Conservation (phyloP, 805 yeast species). For the Kodamaea fukazawae region DNA sequence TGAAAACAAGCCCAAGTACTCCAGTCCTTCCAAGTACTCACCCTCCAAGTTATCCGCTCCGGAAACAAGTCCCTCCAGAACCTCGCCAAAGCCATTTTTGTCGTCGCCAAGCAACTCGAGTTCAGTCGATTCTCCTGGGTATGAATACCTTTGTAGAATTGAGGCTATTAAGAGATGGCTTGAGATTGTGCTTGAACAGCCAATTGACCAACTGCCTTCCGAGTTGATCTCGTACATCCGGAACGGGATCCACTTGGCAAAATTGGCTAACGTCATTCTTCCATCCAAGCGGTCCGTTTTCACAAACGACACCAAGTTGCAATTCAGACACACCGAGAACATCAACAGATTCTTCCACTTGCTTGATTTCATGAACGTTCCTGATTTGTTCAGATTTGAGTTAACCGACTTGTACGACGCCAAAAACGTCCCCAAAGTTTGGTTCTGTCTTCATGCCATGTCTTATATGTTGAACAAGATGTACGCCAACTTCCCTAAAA, state of each 20-base stretch:
- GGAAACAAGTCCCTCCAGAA: slow-evolving; percentile 7
- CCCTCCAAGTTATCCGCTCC: slow-evolving; percentile 1
- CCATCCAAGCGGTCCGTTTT: slow-evolving; percentile 60
- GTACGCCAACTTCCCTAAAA: slow-evolving; percentile 51
- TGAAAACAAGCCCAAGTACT: background rate
- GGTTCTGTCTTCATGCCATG: slow-evolving; percentile 88
- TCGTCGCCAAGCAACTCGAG: slow-evolving; percentile 30
- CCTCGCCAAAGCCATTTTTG: slow-evolving; percentile 20
- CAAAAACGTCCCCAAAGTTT: slow-evolving; percentile 89
- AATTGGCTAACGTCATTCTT: slow-evolving; percentile 66
- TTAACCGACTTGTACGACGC: slow-evolving; percentile 90
- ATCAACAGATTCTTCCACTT: slow-evolving; percentile 79
- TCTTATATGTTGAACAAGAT: slow-evolving; percentile 66
- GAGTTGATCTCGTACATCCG: slow-evolving; percentile 65
- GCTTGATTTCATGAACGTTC: slow-evolving; percentile 67
- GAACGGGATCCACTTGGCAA: slow-evolving; percentile 84
- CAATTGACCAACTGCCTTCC: slow-evolving; percentile 51
- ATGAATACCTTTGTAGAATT: slow-evolving; percentile 78
- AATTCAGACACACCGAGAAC: slow-evolving; percentile 90
- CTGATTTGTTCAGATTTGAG: slow-evolving; percentile 86
- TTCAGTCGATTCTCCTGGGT: slow-evolving; percentile 40
- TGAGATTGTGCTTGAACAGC: slow-evolving; percentile 57
- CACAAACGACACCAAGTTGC: slow-evolving; percentile 55
- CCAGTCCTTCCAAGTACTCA: background rate
- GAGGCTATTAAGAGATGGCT: slow-evolving; percentile 83